A percentile compares a stretch with the other conserved stretches of the same genome.
These are phyloP conservation scores for Cnidoscolus chayamansa DNA, from an alignment of 441 rosid species.

Conservation along the genomic window DNA sequence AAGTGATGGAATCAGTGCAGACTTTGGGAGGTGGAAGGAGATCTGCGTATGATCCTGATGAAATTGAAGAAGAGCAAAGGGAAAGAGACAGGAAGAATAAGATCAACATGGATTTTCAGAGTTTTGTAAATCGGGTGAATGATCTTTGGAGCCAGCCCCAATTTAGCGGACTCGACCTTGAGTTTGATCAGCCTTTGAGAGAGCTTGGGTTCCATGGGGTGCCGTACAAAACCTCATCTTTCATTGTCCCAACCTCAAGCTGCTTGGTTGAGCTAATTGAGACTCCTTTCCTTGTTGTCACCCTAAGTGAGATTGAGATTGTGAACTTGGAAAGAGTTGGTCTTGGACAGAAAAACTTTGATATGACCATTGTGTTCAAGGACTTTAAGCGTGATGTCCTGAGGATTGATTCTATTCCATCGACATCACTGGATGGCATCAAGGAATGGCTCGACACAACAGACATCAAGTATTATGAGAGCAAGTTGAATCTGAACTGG, in stretches of 20 bases:
- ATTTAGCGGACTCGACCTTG: conserved; percentile 62
- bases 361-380: conserved; percentile 82
- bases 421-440: conserved; percentile 75
- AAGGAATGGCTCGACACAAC: conserved; percentile 93
- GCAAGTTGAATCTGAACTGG: conserved; percentile 91
- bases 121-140: conserved; percentile 74
- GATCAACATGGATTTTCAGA: conserved; percentile 76
- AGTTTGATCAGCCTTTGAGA: conserved; percentile 89
- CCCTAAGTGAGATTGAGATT: conserved; percentile 82
- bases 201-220: conserved; percentile 92
- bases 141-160: conserved; percentile 85
- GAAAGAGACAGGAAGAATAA: conserved; percentile 82
- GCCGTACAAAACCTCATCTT: conserved; percentile 68
- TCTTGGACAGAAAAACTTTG: conserved; percentile 88
- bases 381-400: conserved; percentile 84
- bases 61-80: conserved; percentile 86
- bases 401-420: conserved; percentile 80
- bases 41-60: conserved; percentile 92
- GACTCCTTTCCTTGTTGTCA: conserved; percentile 76
- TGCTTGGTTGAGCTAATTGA: conserved; percentile 82
- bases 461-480: conserved; percentile 82
- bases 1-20: conserved; percentile 85
- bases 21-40: conserved; percentile 79
- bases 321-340: conserved; percentile 93
- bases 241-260: conserved; percentile 84